Evolutionary conservation across 2,329 filamentous ascomycete species (phyloP), one percentile per base, ranked within the genome.

Genomic region (Sporothrix protearum): DNA sequence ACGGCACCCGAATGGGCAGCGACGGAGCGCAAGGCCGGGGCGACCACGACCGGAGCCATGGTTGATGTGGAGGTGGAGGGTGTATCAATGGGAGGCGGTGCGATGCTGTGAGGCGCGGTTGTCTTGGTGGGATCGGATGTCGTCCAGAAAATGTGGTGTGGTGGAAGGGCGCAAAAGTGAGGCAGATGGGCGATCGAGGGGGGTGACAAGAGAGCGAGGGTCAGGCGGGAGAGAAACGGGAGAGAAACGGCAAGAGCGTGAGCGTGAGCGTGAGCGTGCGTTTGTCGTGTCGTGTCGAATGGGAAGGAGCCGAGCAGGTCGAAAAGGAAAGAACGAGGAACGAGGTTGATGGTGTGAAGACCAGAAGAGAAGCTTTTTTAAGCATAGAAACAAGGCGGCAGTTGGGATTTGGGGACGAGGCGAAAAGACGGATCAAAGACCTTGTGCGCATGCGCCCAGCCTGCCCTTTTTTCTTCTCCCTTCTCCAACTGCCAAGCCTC

Each of bases 1-100:
- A 55, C 63, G 16, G 47, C 7, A n/a, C 66, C 63, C 0, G 71
- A 66, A n/a, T 67, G 74, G 36, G 64, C 57, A 30, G 70, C 72
- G 39, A 74, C 70, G 25, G 71, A 59, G 69, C 73, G 73, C 63
- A 75, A 69, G 16, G 70, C 57, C 16, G 74, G 73, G 4, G 53
- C 39, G 45, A 33, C 42, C 5, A 39, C 59, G 25, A 73, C 57
- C 22, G 74, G 74, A 14, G 74, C 71, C 73, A 74, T 74, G 59
- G 47, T 7, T 1, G 30, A 9, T 28, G n/a, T 45, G 42, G n/a
- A n/a, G 6, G 42, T 28, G 14, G 12, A 7, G 47, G 51, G 19
- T 69, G 47, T 28, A 33, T 19, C n/a, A n/a, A 19, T 22, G 33
- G 42, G 1, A 28, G 22, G 22, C 8, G 14, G 19, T 47, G n/a